Base-by-base conservation (phyloP, 2,329 filamentous ascomycete species). In the Aspergillus sergii region DNA sequence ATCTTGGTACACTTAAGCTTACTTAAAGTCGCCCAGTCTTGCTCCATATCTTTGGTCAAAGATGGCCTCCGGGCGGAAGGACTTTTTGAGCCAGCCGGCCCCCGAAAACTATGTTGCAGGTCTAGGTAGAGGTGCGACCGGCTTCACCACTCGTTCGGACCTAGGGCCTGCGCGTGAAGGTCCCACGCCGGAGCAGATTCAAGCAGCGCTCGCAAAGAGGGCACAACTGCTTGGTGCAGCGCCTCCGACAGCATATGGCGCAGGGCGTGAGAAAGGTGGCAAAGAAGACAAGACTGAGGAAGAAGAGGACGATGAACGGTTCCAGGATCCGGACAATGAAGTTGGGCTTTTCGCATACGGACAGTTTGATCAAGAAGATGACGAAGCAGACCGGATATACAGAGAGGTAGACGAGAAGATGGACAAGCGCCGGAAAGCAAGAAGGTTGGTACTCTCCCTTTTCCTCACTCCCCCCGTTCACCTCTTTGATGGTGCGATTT, bases 81-180 rank as follows among this genome's bases (percentile, higher is more conserved):
- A 97, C 80, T 98, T 98, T 74, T 81, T 98, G 64, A 94, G 86
- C 80, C 93, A 96, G 79, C 89, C 91, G 66, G 91, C 91, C 60
- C 91, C 91, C 14, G 91, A 93, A 72, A 94, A 94, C 79, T 94
- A 94, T 75, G 94, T 99, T 67, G 95, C 95, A 68, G 95, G 95
- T 86, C 89, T 99, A 67, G 95, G 95, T 80, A 91, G 96, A 85
- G 95, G 95, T 81, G 96, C 96, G 26, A 99, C 95, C 9, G 95
- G 96, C 64, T 99, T 99, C 82, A 98, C 95, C 19, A 99, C 95
- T 46, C 89, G 96, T 73, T 98, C 94, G 62, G 95, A 99, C 85
- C 85, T 99, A 62, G 95, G 96, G 62, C 95, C 96, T 57, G 94
- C 94, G 63, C 88, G 94, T 72, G 94, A 97, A 82, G 95, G 95